phyloP scores from a whole-genome alignment of 352 stramenopile species.

The Phytophthora tubulina region DNA sequence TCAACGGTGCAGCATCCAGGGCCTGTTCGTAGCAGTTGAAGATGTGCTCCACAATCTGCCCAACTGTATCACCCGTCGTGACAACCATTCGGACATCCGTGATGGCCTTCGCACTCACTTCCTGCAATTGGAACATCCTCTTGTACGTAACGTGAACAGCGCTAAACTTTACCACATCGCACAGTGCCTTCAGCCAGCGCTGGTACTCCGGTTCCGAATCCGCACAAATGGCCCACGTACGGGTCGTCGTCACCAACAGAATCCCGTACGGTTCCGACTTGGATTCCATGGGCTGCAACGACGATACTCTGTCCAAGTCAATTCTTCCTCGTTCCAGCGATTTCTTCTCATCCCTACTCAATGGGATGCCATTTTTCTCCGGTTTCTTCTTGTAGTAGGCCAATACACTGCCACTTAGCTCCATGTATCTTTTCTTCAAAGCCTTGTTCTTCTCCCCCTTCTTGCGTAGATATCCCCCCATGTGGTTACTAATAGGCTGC shows the following conservation, averaged over 20 bases:
- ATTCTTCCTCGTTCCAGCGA: conserved; percentile 76
- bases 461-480: conserved; percentile 83
- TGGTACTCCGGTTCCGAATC: conserved; percentile 82
- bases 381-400: conserved; percentile 91
- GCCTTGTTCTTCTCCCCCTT: conserved; percentile 87
- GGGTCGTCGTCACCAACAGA: conserved; percentile 77
- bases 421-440: conserved; percentile 88
- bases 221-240: conserved; percentile 81
- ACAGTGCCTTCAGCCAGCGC: conserved; percentile 85
- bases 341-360: conserved; percentile 82
- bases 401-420: conserved; percentile 75
- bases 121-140: conserved; percentile 85
- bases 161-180: conserved; percentile 81
- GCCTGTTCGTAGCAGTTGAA: conserved; percentile 91
- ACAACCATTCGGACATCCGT: conserved; percentile 91
- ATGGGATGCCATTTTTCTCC: conserved; percentile 77
- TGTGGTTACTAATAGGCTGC: conserved; percentile 57
- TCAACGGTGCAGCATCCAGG: conserved; percentile 76
- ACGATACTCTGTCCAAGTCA: conserved; percentile 84
- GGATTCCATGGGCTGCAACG: conserved; percentile 76
- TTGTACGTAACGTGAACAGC: conserved; percentile 85
- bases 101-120: conserved; percentile 86
- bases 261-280: conserved; percentile 80
- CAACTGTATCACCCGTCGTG: conserved; percentile 82
- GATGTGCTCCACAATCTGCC: conserved; percentile 89